Conservation (phyloP, 345 rosid genomes). For the Brassica incana region DNA sequence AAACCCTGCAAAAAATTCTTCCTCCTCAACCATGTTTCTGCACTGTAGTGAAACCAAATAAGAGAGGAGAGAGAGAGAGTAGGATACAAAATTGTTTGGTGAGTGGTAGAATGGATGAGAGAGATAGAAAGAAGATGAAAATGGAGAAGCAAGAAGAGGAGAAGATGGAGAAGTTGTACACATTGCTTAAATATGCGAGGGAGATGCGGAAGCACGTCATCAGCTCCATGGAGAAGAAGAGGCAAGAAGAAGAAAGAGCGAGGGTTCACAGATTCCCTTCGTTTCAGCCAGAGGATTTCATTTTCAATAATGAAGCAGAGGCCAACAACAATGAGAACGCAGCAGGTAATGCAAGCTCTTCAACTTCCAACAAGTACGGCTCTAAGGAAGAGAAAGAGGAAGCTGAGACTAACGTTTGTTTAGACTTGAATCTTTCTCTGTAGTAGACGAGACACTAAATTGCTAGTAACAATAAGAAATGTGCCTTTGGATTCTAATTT, state of each 20-base stretch:
- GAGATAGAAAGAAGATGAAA: constrained; percentile 48
- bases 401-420: constrained; percentile 9
- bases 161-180: constrained; percentile 60
- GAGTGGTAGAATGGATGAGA: constrained; percentile 41
- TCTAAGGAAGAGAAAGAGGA: constrained; percentile 28
- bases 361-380: constrained; percentile 23
- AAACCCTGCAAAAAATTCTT: constrained; percentile 17
- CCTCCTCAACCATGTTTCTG: constrained; percentile 1
- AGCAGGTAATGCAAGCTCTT: constrained; percentile 8
- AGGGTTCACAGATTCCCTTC: constrained; percentile 42
- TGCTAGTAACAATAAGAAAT: background rate
- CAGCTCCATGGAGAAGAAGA: constrained; percentile 29
- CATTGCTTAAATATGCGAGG: constrained; percentile 50
- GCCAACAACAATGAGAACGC: background rate
- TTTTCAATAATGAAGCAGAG: constrained; percentile 38
- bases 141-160: constrained; percentile 47
- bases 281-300: constrained; percentile 51
- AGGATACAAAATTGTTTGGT: background rate
- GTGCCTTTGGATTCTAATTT: background rate
- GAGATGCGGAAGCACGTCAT: constrained; percentile 37
- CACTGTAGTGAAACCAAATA: background rate
- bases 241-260: constrained; percentile 3
- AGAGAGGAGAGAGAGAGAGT: background rate
- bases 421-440: constrained; percentile 60
- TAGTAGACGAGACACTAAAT: constrained; percentile 26